These are phyloP conservation scores for Flueggea neowawraea DNA, from an alignment of 441 rosid genomes.

Conservation along the genomic window DNA sequence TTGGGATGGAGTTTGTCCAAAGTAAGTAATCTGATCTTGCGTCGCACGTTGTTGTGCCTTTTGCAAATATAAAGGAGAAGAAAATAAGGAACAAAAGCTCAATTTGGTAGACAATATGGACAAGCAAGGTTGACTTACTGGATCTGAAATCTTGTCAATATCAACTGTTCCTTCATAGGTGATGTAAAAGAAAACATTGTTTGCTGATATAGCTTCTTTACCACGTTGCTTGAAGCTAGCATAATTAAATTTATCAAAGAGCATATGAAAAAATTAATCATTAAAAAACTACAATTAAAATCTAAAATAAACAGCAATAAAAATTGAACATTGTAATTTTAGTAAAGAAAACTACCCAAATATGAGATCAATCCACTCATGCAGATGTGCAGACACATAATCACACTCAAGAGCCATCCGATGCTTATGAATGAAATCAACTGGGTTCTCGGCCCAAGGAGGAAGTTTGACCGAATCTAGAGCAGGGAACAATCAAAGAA, in stretches of 20 bases:
- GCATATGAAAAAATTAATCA: background rate
- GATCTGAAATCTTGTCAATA: slow-evolving; percentile 88
- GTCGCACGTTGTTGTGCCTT: slow-evolving; percentile 95
- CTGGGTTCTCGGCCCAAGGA: slow-evolving; percentile 92
- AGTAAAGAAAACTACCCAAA: slow-evolving; percentile 63
- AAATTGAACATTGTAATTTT: background rate
- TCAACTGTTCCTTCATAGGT: slow-evolving; percentile 98
- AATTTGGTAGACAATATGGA: slow-evolving; percentile 11
- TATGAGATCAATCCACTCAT: slow-evolving; percentile 99
- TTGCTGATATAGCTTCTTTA: slow-evolving; percentile 94
- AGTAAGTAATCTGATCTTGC: slow-evolving; percentile 99
- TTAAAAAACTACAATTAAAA: background rate
- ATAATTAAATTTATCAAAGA: slow-evolving; percentile 24
- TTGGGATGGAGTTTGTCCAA: slow-evolving; percentile 99
- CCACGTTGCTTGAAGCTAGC: slow-evolving; percentile 97
- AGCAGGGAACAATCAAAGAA: slow-evolving; percentile 13
- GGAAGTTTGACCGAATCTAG: slow-evolving; percentile 96
- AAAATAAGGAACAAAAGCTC: slow-evolving; percentile 15
- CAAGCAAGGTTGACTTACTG: slow-evolving; percentile 48
- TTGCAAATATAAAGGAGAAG: slow-evolving; percentile 20
- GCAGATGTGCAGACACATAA: slow-evolving; percentile 92
- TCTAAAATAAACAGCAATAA: too few relatives aligned
- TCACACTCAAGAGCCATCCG: slow-evolving; percentile 97
- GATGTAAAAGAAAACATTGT: slow-evolving; percentile 97
- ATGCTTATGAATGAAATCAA: slow-evolving; percentile 97